Conservation (phyloP, 2,329 filamentous ascomycete genomes). For the Coniochaeta ligniaria region DNA sequence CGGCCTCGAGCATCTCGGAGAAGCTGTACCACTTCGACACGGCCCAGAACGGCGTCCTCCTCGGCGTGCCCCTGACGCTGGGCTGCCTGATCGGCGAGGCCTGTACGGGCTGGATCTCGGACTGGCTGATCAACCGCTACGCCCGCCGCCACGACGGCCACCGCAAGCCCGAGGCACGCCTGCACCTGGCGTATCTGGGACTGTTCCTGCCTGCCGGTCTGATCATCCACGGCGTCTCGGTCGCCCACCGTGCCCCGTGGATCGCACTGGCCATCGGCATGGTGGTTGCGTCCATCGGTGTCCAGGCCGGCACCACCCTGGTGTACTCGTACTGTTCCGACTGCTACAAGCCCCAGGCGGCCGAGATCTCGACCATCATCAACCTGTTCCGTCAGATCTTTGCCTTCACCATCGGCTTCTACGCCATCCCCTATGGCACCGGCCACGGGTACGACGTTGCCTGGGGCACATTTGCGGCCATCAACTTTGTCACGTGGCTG, state of each 20-base stretch:
- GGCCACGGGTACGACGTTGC: neutral
- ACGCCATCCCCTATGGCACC: conserved; percentile 9
- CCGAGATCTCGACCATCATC: conserved; percentile 24
- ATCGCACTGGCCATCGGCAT: conserved; percentile 25
- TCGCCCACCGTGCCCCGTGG: conserved; percentile 21
- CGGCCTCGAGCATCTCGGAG: conserved; percentile 11
- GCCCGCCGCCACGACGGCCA: conserved; percentile 17
- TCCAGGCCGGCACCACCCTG: conserved; percentile 26
- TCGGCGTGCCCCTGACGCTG: conserved; percentile 15
- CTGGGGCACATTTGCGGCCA: neutral
- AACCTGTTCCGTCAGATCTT: conserved; percentile 24
- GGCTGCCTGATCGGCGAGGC: conserved; percentile 18
- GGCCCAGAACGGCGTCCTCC: conserved; percentile 14
- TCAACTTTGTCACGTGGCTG: neutral
- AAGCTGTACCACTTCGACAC: conserved; percentile 15
- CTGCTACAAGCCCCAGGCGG: conserved; percentile 25
- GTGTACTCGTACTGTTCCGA: conserved; percentile 26
- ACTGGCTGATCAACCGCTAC: conserved; percentile 19
- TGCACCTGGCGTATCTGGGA: conserved; percentile 21
- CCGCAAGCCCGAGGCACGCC: conserved; percentile 21
- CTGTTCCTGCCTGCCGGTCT: conserved; percentile 16
- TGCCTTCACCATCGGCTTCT: conserved; percentile 24
- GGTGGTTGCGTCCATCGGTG: conserved; percentile 22
- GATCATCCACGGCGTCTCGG: conserved; percentile 15
- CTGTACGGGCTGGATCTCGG: conserved; percentile 17